Base-by-base conservation (phyloP, 805 yeast species). In the Saccharomycopsis sp. region DNA sequence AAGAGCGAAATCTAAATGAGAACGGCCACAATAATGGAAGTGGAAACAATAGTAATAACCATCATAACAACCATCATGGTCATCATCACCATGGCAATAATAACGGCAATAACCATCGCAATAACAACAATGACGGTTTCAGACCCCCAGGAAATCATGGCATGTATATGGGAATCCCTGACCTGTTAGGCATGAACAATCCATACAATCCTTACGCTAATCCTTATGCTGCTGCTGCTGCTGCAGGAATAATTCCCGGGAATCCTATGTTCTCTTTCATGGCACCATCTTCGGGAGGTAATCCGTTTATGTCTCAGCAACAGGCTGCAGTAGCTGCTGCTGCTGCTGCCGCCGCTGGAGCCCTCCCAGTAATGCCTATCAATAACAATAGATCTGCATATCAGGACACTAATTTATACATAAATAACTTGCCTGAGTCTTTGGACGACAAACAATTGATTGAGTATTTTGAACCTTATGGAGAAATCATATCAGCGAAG, bases 351-450 rank as follows among this genome's bases (percentile, higher is more conserved):
- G 42, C 19, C 19, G 20, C 22, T 7, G 49, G 49, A 17, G 22
- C 49, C 22, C 22, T n/a, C 20, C 22, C 22, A 3, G 49, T 17
- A 17, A 3, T 12, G 49, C 49, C 20, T 17, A n/a, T 5, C 49
- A 7, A 17, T 7, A 7, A 17, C 22, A 44, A 44, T 44, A 44
- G 49, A 17, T 12, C 57, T 71, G 78, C 73, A 56, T 79, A 73
- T 63, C 90, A 85, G 67, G 90, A 86, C 64, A 82, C 90, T 3
- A 88, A 88, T 69, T 75, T 88, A 52, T 88, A 87, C 67, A 83
- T 88, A 41, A 86, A 83, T 61, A 82, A 83, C 66, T 70, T 88
- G 47, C 86, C 88, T 3, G 63, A 75, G 12, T 63, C 74, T 2
- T 80, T 85, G 68, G 75, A 73, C 55, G 90, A 87, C 68, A 74